Percentiles rank a stretch among this genome's conserved stretches.
phyloP scores from a whole-genome alignment of 345 rosid species.

The Pistacia integerrima region DNA sequence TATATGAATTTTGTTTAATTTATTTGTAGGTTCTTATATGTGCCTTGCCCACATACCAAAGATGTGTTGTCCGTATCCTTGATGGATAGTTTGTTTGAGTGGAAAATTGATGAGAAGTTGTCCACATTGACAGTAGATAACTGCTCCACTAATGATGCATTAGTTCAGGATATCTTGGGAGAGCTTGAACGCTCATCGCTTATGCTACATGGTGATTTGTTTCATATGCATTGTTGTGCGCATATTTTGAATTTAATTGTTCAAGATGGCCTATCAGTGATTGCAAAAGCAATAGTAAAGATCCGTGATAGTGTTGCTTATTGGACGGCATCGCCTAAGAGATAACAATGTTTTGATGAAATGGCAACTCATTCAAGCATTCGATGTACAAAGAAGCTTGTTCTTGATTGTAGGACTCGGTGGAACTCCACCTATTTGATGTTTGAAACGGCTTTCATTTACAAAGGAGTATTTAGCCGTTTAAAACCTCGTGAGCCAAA shows the following conservation, averaged over 20 bases:
- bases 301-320: neutral
- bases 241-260: neutral
- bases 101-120: neutral
- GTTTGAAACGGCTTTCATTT: neutral
- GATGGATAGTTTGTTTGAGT: neutral
- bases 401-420: neutral
- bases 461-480: neutral
- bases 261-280: neutral
- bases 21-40: neutral
- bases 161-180: neutral
- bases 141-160: neutral
- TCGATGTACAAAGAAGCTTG: neutral
- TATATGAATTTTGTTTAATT: too few relatives aligned
- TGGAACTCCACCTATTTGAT: slow-evolving; percentile 5
- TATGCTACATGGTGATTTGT: neutral
- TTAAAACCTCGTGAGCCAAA: neutral
- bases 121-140: neutral
- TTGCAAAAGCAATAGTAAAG: neutral
- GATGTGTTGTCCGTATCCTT: neutral
- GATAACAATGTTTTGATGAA: neutral
- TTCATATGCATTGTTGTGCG: neutral
- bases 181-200: neutral
- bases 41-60: slow-evolving; percentile 1
- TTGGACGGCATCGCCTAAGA: neutral
- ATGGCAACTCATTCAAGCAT: neutral